phyloP scores from a whole-genome alignment of 1,139 yeast species.

The Petasospora fabianii region DNA sequence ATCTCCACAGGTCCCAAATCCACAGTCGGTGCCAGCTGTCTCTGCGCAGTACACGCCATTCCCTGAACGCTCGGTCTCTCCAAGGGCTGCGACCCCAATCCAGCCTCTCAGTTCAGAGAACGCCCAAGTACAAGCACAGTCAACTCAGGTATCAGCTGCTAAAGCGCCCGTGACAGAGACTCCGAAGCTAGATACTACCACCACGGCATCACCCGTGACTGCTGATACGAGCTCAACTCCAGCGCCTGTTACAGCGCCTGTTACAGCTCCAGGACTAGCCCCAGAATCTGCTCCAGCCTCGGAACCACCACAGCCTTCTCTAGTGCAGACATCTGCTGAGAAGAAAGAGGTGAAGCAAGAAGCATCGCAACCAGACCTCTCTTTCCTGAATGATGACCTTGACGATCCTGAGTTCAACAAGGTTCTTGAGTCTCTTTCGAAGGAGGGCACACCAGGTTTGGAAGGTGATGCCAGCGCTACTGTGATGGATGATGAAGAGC shows the following conservation, averaged over 20 bases:
- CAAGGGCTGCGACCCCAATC: constrained; percentile 1
- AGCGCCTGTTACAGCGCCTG: too few species aligned
- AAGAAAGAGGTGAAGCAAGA: background rate
- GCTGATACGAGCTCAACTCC: too few species aligned
- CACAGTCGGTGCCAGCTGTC: background rate
- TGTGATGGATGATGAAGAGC: constrained; percentile 24
- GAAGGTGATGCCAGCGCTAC: constrained; percentile 12
- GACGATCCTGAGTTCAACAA: constrained; percentile 26
- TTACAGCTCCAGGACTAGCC: too few species aligned
- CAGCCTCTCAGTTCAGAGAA: background rate
- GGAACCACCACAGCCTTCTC: background rate
- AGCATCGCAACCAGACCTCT: constrained; percentile 4
- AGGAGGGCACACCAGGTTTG: constrained; percentile 25
- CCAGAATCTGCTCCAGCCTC: too few species aligned
- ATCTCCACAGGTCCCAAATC: background rate
- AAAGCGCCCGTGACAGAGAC: background rate
- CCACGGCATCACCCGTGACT: too few species aligned
- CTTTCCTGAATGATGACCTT: constrained; percentile 16
- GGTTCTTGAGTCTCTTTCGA: constrained; percentile 25
- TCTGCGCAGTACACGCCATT: constrained; percentile 9
- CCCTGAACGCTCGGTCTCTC: constrained; percentile 1
- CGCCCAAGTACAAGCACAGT: background rate
- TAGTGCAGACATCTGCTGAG: background rate
- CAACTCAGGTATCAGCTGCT: background rate
- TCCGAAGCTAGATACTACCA: too few species aligned